Evolutionary conservation across 306 rosid genomes (phyloP).

Genomic region (Rosa rugosa): DNA sequence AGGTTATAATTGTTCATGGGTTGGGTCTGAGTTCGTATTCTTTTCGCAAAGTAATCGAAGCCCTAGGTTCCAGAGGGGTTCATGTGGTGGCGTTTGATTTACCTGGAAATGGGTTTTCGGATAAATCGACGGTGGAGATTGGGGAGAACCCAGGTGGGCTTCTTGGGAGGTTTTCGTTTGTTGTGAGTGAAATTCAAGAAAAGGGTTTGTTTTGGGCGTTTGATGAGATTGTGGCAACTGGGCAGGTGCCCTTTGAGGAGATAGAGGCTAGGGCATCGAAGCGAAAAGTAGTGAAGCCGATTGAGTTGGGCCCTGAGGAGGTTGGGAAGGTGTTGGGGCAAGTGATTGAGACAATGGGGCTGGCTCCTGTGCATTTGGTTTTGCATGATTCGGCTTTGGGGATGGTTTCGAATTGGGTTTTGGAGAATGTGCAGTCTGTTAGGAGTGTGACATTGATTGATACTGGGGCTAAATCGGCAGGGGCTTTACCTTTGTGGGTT

Average conservation of each 20-base stretch:
- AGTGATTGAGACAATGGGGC: slow-evolving; percentile 53
- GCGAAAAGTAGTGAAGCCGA: slow-evolving; percentile 51
- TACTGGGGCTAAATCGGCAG: slow-evolving; percentile 33
- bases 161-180: slow-evolving; percentile 69
- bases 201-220: slow-evolving; percentile 93
- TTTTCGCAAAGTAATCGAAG: slow-evolving; percentile 48
- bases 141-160: slow-evolving; percentile 49
- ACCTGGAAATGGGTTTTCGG: slow-evolving; percentile 90
- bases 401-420: slow-evolving; percentile 63
- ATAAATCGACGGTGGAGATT: slow-evolving; percentile 51
- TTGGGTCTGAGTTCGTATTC: slow-evolving; percentile 72
- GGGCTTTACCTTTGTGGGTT: slow-evolving; percentile 70
- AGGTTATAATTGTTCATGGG: slow-evolving; percentile 64
- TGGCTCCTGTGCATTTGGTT: slow-evolving; percentile 86
- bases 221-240: slow-evolving; percentile 87
- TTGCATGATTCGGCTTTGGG: slow-evolving; percentile 83
- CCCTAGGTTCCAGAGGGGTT: slow-evolving; percentile 50
- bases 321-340: slow-evolving; percentile 74
- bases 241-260: slow-evolving; percentile 89
- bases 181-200: slow-evolving; percentile 67
- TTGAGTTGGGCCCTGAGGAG: slow-evolving; percentile 67
- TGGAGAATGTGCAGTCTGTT: slow-evolving; percentile 53
- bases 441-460: slow-evolving; percentile 89
- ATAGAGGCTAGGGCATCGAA: slow-evolving; percentile 47
- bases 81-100: slow-evolving; percentile 63